Base-by-base conservation (phyloP, 1,284 basidiomycete genomes). In the Malassezia obtusa region DNA sequence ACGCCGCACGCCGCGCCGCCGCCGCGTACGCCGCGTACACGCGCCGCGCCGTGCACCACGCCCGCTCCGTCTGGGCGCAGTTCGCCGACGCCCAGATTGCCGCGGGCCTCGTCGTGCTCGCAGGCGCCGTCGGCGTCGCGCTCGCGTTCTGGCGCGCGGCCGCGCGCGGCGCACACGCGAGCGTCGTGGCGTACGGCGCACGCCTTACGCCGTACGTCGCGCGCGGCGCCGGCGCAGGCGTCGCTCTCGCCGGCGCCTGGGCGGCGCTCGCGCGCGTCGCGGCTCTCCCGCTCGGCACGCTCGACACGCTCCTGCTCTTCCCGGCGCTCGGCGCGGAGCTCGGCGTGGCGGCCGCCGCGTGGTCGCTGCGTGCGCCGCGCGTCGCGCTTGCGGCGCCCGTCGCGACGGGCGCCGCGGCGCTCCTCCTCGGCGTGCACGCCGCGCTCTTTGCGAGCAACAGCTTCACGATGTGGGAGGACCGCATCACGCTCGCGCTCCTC, bases 401-500 rank as follows among this genome's bases (percentile, higher is more conserved):
- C 12, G 32, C 48, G 21, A 37, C 38, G 17, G 17, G 7, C 17
- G 47, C 37, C 2, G 52, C 47, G 3, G 24, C 41, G 9, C 4
- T 39, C 9, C 11, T 55, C 7, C 22, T 54, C 25, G 31, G 30
- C 25, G 24, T 65, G 10, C 67, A 72, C 35, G 58, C 68, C 0
- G 46, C 36, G n/a, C 32, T 61, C 3, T 68, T 70, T 40, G 67
- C 64, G 2, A 66, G 63, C 22, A 98, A 96, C 77, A 94, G 89
- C 0, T 94, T 88, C 77, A 87, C 87, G 28, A 82, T 98, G 71
- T 95, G 89, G 86, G 94, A 98, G 79, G 91, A 96, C 72, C 80
- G 81, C 31, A 78, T 89, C 48, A 79, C 86, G 7, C 75, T 81
- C 22, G 79, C 84, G 0, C 77, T 79, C 10, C 36, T 67, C 2